Percentiles rank a stretch among this genome's conserved stretches.
phyloP scores from a whole-genome alignment of 202 grass and related monocot genomes.

The Miscanthus sacchariflorus region DNA sequence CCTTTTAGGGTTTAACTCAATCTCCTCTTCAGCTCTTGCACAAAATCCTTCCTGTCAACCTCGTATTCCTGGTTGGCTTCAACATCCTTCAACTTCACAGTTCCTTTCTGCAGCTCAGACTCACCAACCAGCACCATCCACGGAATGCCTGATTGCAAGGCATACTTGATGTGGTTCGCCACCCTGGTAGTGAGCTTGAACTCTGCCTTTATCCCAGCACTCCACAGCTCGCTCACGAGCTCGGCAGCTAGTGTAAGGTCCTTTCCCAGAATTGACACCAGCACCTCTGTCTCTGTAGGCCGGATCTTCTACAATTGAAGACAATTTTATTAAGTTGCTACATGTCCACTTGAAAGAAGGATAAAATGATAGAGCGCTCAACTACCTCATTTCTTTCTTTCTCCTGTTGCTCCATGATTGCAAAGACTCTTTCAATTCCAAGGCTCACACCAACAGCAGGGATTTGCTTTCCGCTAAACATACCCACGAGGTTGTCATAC shows the following conservation, averaged over 20 bases:
- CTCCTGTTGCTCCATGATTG: slow-evolving; percentile 95
- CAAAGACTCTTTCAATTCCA: slow-evolving; percentile 95
- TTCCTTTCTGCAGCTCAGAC: slow-evolving; percentile 30
- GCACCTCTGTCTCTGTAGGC: slow-evolving; percentile 67
- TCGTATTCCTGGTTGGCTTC: slow-evolving; percentile 56
- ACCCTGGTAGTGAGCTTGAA: slow-evolving; percentile 69
- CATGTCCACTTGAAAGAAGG: neutral
- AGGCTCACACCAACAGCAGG: slow-evolving; percentile 97
- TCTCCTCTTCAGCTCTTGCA: slow-evolving; percentile 56
- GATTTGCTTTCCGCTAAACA: slow-evolving; percentile 94
- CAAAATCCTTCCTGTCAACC: slow-evolving; percentile 51
- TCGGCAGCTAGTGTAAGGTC: slow-evolving; percentile 71
- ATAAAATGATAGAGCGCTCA: neutral
- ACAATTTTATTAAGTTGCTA: neutral
- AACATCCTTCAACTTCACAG: slow-evolving; percentile 72
- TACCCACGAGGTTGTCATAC: slow-evolving; percentile 93
- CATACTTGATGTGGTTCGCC: slow-evolving; percentile 59
- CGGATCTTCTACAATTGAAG: slow-evolving; percentile 51
- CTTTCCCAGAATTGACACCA: slow-evolving; percentile 73
- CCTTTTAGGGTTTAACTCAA: slow-evolving; percentile 25
- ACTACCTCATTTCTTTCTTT: slow-evolving; percentile 82
- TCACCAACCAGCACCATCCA: slow-evolving; percentile 64
- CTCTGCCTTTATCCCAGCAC: slow-evolving; percentile 78
- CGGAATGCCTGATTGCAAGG: slow-evolving; percentile 28
- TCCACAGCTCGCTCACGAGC: slow-evolving; percentile 70